Percentiles rank a stretch among this genome's conserved stretches.
Evolutionary conservation across 129 eudicot genomes (phyloP).

Genomic region (Dittrichia graveolens): DNA sequence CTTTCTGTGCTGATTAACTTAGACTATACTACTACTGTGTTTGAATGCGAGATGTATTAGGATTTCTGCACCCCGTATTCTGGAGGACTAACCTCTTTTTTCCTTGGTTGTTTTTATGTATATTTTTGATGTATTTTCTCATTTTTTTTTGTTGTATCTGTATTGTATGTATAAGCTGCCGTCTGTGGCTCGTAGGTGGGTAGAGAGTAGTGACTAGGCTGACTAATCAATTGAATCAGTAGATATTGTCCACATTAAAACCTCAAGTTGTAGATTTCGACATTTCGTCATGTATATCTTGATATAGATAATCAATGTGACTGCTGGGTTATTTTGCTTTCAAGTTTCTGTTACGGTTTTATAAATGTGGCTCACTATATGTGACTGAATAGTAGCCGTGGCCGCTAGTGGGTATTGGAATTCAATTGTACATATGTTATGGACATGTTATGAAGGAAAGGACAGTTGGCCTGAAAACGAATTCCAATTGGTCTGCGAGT

Average conservation of each 20-base stretch:
- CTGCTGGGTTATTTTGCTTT: not conserved
- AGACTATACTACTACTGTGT: constrained; percentile 26
- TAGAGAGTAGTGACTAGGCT: constrained; percentile 18
- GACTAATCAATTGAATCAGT: constrained; percentile 27
- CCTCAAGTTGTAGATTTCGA: constrained; percentile 16
- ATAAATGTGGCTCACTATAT: not conserved
- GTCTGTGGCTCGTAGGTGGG: constrained; percentile 19
- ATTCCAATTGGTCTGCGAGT: not conserved
- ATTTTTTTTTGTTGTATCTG: not conserved
- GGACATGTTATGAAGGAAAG: too few species aligned
- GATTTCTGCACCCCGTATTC: constrained; percentile 24
- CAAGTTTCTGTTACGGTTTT: not conserved
- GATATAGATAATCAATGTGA: constrained; percentile 14
- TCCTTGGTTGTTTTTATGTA: constrained; percentile 23
- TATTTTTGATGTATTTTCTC: constrained; percentile 23
- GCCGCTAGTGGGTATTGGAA: too few species aligned
- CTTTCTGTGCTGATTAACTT: constrained; percentile 19
- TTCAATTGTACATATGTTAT: too few species aligned
- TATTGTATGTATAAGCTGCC: constrained; percentile 20
- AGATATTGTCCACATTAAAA: not conserved
- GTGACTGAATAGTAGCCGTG: not conserved
- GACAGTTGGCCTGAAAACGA: not conserved
- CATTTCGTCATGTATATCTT: constrained; percentile 5
- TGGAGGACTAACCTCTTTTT: constrained; percentile 24
- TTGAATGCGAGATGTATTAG: constrained; percentile 36